Evolutionary conservation across 768 basidiomycete species (phyloP), one percentile per base, ranked within the genome.

Genomic region (Sarcodon aspratus): DNA sequence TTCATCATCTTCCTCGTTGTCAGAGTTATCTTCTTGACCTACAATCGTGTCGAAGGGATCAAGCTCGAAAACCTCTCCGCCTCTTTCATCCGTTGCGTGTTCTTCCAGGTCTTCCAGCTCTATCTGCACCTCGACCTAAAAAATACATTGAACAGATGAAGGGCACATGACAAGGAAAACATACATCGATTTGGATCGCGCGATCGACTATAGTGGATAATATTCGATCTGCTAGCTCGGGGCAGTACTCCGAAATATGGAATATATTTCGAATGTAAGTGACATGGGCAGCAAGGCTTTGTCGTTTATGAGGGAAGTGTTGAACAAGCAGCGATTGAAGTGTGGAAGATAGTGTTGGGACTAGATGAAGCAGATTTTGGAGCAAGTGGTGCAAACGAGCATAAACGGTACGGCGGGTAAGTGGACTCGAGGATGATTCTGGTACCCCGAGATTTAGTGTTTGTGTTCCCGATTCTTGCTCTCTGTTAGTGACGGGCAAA

Each of bases 71-170:
- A 85, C 49, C 12, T 70, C 71, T 1, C 70, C 74, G n/a, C 72
- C 71, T 32, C 80, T 79, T 51, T 69, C 50, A 3, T 58, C 53
- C 1, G 59, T 63, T 13, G 74, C 76, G 11, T 74, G 70, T 3
- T 85, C 85, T 57, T 95, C 93, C 4, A 94, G 69, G 55, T 96
- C 91, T 60, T 97, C 94, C 3, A 92, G 60, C 58, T 94, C 92
- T n/a, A 91, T 85, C 61, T 96, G 94, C 33, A 99, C 93, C 66
- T 99, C 95, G 27, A 96, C 90, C 91, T 94, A 53, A 1, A 44
- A 34, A 13, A 0, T 4, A 10, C 27, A 8, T 37, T 5, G 48
- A n/a, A 54, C 51, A 15, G 42, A 15, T 46, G 13, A 12, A 46
- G 10, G 4, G 7, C 36, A 47, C 27, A 15, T 46, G 12, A 33